Evolutionary conservation across 148 eudicot species (phyloP).

Genomic region (Arctostaphylos glauca): DNA sequence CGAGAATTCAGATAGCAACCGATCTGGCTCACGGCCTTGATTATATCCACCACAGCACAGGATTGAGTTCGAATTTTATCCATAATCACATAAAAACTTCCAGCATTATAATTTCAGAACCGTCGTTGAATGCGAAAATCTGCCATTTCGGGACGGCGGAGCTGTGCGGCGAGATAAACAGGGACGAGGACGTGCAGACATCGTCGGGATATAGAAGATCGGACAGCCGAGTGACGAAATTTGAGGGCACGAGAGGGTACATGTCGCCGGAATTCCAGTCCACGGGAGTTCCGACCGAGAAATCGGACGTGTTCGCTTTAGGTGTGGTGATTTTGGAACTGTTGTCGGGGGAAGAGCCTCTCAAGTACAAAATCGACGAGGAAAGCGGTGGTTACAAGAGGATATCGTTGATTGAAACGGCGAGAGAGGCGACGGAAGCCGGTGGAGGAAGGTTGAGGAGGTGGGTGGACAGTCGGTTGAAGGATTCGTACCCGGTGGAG

Average conservation of each 20-base stretch:
- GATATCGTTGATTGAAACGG: conserved; percentile 64
- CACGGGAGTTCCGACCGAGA: conserved; percentile 56
- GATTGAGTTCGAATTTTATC: conserved; percentile 48
- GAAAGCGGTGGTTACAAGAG: conserved; percentile 37
- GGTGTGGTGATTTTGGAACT: conserved; percentile 87
- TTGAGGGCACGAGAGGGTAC: conserved; percentile 86
- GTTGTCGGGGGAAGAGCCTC: conserved; percentile 67
- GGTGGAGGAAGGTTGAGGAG: conserved; percentile 52
- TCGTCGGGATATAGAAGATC: conserved; percentile 15
- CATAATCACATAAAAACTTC: conserved; percentile 80
- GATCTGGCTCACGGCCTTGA: conserved; percentile 82
- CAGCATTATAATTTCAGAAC: conserved; percentile 54
- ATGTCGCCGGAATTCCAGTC: conserved; percentile 86
- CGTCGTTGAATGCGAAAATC: conserved; percentile 46
- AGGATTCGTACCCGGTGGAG: conserved; percentile 86
- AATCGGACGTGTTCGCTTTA: conserved; percentile 79
- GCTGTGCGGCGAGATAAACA: conserved; percentile 56
- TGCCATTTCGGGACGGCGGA: conserved; percentile 92
- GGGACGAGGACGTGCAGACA: neutral
- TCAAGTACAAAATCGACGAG: conserved; percentile 45
- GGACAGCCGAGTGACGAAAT: conserved; percentile 33
- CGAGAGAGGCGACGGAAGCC: conserved; percentile 57
- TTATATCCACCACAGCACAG: conserved; percentile 80
- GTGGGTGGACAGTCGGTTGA: conserved; percentile 76
- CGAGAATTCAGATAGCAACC: conserved; percentile 57